Evolutionary conservation across 192 early-diverging fungal species (phyloP).

Genomic region (Dissophora globulifera): DNA sequence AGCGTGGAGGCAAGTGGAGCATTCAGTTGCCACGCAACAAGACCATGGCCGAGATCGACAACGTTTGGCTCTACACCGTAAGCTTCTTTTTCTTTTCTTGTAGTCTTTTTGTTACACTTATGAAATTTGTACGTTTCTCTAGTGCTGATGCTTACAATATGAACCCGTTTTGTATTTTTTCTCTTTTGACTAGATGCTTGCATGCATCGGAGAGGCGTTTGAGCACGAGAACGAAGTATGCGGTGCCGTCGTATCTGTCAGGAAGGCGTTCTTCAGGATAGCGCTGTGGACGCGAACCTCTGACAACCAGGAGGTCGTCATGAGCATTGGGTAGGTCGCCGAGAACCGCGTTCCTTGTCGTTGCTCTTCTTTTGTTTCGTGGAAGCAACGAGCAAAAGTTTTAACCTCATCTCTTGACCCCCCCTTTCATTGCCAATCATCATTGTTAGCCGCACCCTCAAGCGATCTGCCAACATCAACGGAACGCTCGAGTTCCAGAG

Average conservation of each 20-base stretch:
- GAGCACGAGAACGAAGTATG: conserved; percentile 85
- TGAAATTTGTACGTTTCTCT: background rate
- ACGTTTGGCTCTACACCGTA: conserved; percentile 88
- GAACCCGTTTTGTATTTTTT: too few relatives aligned
- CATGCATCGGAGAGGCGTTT: conserved; percentile 90
- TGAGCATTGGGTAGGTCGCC: conserved; percentile 71
- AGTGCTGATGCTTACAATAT: background rate
- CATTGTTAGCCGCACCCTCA: conserved; percentile 37
- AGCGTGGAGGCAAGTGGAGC: conserved; percentile 92
- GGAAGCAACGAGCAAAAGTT: too few relatives aligned
- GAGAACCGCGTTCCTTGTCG: background rate
- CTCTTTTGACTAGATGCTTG: conserved; percentile 72
- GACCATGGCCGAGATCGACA: conserved; percentile 80
- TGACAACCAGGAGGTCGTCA: conserved; percentile 59
- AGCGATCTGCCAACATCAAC: conserved; percentile 32
- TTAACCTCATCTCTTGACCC: too few relatives aligned
- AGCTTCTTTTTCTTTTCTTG: background rate
- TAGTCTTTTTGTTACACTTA: background rate
- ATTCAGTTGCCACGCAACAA: conserved; percentile 76
- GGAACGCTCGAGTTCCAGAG: conserved; percentile 47
- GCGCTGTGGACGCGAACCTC: conserved; percentile 84
- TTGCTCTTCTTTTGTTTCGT: background rate
- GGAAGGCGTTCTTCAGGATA: conserved; percentile 86
- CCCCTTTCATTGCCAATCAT: too few relatives aligned
- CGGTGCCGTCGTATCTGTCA: conserved; percentile 90